Evolutionary conservation across 352 stramenopile genomes (phyloP), one percentile per base, ranked within the genome.

Genomic region (Elongisporangium undulatum): DNA sequence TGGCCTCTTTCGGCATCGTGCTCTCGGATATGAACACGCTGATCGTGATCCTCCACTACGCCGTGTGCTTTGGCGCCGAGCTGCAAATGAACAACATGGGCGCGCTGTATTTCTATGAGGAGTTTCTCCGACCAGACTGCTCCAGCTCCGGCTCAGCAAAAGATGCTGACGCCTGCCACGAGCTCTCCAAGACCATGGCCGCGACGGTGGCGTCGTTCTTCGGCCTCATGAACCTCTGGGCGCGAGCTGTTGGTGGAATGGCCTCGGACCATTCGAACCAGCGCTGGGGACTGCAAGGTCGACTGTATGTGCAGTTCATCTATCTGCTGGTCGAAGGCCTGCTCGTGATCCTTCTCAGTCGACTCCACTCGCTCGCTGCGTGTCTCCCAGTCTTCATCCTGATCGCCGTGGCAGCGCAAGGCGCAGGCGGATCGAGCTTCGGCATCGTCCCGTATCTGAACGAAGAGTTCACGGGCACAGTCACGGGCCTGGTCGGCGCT

Each of bases 81-180:
- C 75, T 99, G 22, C 96, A 96, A 68, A 85, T 98, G 56, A 98
- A 98, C 86, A 98, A 98, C 77, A 95, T 96, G 70, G 89, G 90
- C 34, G 91, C 92, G 7, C 73, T 90, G 17, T 98, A 97, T 75
- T 98, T 98, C 64, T 92, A 95, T 60, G 83, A 92, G 22, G 78
- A 92, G 48, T 98, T 98, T 60, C 73, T 75, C 15, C 79, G 88
- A 41, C 59, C 67, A 0, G 87, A 71, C 19, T 90, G 80, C 54
- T 66, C 51, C 2, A 45, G 34, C 34, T 45, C 34, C 34, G 34
- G 34, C 34, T 45, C 34, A 45, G 50, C 56, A 7, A 63, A 55
- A 15, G 58, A 70, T 7, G 61, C 53, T 24, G 56, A 61, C 0
- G 53, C 68, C 17, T 90, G 82, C 62, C 67, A 66, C 45, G 38